phyloP scores from a whole-genome alignment of 306 rosid genomes.

The Acacia acuminata region DNA sequence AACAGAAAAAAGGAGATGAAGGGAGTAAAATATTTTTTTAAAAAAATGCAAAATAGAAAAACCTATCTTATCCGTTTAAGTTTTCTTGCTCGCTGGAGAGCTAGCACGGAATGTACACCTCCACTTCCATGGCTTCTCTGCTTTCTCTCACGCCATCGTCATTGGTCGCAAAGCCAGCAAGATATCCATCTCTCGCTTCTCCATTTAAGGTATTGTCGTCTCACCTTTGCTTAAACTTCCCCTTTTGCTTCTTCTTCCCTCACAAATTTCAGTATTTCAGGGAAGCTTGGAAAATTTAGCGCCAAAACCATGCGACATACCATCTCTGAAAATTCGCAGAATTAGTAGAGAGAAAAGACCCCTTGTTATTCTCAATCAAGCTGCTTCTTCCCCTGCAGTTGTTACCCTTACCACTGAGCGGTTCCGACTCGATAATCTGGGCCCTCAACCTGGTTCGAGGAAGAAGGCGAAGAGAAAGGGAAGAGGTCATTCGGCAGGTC shows the following conservation, averaged over 20 bases:
- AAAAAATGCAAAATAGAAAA: not conserved
- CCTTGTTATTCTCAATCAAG: slow-evolving; percentile 42
- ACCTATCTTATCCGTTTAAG: slow-evolving; percentile 40
- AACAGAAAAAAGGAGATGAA: too few relatives aligned
- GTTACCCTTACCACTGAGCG: slow-evolving; percentile 41
- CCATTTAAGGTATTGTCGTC: slow-evolving; percentile 65
- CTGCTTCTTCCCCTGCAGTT: slow-evolving; percentile 29
- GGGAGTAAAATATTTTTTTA: not conserved
- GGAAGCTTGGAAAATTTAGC: slow-evolving; percentile 55
- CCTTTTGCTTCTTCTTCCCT: not conserved
- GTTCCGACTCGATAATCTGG: slow-evolving; percentile 78
- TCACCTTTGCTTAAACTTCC: not conserved
- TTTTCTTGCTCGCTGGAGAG: not conserved
- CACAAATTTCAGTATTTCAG: slow-evolving; percentile 38
- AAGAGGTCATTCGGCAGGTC: slow-evolving; percentile 91
- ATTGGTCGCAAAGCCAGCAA: not conserved
- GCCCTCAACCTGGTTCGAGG: slow-evolving; percentile 95
- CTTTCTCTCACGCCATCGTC: slow-evolving; percentile 44
- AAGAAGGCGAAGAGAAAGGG: slow-evolving; percentile 90
- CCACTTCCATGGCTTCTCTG: slow-evolving; percentile 54
- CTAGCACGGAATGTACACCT: not conserved
- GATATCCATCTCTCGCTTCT: slow-evolving; percentile 44
- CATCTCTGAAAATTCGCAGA: slow-evolving; percentile 37
- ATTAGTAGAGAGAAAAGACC: slow-evolving; percentile 28
- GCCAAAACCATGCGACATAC: slow-evolving; percentile 38